These are phyloP conservation scores for Psidium friedrichsthalianum DNA, from an alignment of 345 rosid species.

Conservation along the genomic window DNA sequence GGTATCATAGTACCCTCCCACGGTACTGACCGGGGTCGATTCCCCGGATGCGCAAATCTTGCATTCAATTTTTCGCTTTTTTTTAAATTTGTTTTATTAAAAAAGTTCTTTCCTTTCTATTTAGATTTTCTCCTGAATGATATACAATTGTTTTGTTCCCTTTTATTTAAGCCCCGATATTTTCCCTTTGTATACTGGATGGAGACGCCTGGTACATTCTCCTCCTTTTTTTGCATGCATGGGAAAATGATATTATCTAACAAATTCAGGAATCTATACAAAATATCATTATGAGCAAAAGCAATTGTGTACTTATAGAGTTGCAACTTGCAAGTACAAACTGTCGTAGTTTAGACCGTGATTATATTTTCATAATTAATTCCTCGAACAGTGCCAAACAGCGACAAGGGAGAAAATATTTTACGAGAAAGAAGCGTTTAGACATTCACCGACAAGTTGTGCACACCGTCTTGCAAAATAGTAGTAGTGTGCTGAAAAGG, in stretches of 20 bases:
- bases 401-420: background rate
- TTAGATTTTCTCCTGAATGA: too few relatives aligned
- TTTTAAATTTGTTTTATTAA: background rate
- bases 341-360: background rate
- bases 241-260: background rate
- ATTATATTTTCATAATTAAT: background rate
- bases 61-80: background rate
- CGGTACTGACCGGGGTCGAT: conserved; percentile 16
- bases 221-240: rapidly evolving
- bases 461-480: background rate
- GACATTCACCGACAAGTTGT: background rate
- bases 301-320: background rate
- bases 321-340: background rate
- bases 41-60: conserved; percentile 4
- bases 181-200: background rate
- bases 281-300: background rate
- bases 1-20: conserved; percentile 19
- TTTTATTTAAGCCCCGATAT: background rate
- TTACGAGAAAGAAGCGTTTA: background rate
- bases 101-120: too few relatives aligned
- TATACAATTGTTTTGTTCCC: background rate
- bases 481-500: background rate
- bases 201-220: background rate
- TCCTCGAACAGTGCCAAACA: background rate
- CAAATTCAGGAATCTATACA: background rate